These are phyloP conservation scores for Didymella glomerata DNA, from an alignment of 2,329 filamentous ascomycete species.

Conservation along the genomic window DNA sequence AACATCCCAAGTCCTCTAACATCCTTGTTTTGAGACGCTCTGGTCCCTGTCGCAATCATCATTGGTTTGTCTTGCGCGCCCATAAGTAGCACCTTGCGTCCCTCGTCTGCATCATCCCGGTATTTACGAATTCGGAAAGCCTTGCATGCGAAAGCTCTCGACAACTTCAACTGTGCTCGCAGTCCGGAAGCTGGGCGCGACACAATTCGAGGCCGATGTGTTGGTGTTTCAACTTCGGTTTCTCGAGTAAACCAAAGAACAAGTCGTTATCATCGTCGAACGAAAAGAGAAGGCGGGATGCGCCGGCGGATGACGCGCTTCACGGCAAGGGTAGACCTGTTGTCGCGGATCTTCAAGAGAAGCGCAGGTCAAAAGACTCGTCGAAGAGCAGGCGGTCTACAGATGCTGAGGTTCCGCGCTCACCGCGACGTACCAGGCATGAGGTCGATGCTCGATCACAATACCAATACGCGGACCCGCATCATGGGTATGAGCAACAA, in stretches of 20 bases:
- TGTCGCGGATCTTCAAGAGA: conserved; percentile 40
- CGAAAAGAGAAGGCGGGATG: conserved; percentile 44
- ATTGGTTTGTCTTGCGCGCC: conserved; percentile 35
- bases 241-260: conserved; percentile 43
- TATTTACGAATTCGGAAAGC: conserved; percentile 37
- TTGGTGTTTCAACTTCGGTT: conserved; percentile 48
- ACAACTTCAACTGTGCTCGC: conserved; percentile 23
- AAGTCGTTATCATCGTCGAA: conserved; percentile 40
- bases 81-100: conserved; percentile 44
- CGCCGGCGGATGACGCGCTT: conserved; percentile 31
- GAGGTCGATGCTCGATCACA: conserved; percentile 33
- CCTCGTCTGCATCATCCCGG: conserved; percentile 32
- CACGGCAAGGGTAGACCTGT: conserved; percentile 36
- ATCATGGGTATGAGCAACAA: conserved; percentile 31
- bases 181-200: conserved; percentile 34
- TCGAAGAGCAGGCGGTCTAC: conserved; percentile 37
- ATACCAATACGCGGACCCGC: conserved; percentile 26
- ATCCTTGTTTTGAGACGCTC: conserved; percentile 41
- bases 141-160: conserved; percentile 35
- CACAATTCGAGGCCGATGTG: conserved; percentile 46
- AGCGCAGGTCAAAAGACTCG: conserved; percentile 42
- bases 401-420: conserved; percentile 35
- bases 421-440: conserved; percentile 36
- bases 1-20: too few relatives aligned
- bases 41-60: conserved; percentile 27